These are phyloP conservation scores for Bruguiera gymnorhiza DNA, from an alignment of 345 rosid genomes.

Conservation along the genomic window DNA sequence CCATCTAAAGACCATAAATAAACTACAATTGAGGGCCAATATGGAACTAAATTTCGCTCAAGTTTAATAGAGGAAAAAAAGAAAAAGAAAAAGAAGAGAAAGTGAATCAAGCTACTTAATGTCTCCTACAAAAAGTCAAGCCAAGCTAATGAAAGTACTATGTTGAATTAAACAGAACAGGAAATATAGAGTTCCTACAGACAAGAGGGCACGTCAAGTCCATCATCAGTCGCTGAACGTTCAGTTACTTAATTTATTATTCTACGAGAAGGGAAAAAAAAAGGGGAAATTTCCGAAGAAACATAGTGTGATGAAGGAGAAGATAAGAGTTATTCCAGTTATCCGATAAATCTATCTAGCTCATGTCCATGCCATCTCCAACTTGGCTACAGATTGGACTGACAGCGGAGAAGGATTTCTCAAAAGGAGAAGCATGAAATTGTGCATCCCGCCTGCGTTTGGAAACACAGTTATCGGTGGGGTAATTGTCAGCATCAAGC, in stretches of 20 bases:
- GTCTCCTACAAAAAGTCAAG: conserved; percentile 27
- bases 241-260: conserved; percentile 44
- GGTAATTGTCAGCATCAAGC: conserved; percentile 70
- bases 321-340: conserved; percentile 18
- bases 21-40: background rate
- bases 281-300: conserved; percentile 22
- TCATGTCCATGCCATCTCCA: conserved; percentile 94
- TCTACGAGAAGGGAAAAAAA: conserved; percentile 28
- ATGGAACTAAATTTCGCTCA: conserved; percentile 11
- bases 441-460: conserved; percentile 87
- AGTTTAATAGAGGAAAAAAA: conserved; percentile 13
- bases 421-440: conserved; percentile 81
- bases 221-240: conserved; percentile 45
- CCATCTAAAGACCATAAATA: no score
- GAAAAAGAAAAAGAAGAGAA: background rate
- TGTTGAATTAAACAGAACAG: conserved; percentile 45
- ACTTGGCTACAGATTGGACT: conserved; percentile 90
- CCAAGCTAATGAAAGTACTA: conserved; percentile 26
- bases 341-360: conserved; percentile 52
- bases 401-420: conserved; percentile 86
- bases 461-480: conserved; percentile 67
- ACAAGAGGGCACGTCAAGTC: conserved; percentile 42
- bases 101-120: conserved; percentile 8
- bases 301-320: conserved; percentile 27
- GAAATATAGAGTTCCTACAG: conserved; percentile 53